Evolutionary conservation across 768 basidiomycete species (phyloP), one percentile per base, ranked within the genome.

Genomic region (Butyriboletus loyo): DNA sequence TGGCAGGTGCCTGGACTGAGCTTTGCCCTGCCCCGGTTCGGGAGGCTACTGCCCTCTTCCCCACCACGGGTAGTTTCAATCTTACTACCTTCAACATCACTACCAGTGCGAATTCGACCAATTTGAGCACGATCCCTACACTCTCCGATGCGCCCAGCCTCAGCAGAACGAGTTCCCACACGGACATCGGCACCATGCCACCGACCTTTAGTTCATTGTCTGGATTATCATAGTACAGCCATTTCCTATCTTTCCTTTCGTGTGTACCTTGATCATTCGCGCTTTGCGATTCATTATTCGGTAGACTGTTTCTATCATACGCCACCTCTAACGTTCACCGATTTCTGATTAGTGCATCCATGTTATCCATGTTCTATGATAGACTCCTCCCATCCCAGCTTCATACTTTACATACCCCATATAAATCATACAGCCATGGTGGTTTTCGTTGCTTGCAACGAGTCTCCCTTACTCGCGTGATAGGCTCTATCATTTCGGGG

Each of bases 171-270:
- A 57, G 40, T 37, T 40, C 41, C 14, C 49, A 45, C 17, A 43
- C 52, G n/a, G 63, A 62, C 34, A 47, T 65, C 5, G 59, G 46
- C 38, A 60, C 53, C 21, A 55, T 61, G 45, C 50, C 61, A 11
- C 40, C 58, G 25, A 55, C 53, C 24, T 38, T 53, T 24, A 58
- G 56, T 22, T 49, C 49, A 4, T 42, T 58, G 25, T 50, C 53
- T 31, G 46, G 50, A 31, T 41, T 49, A 8, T 38, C 42, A 34
- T 53, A 30, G n/a, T n/a, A 10, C 27, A 19, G 7, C 11, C 13
- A 7, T 22, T 3, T 17, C 5, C 7, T 8, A 25, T 15, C 15
- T 46, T 37, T 39, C 22, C n/a, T 19, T 52, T 52, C 15, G 22
- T 24, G 34, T 41, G 17, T 47, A 46, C 41, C 32, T 46, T 45